phyloP scores from a whole-genome alignment of 164 flowering plant genomes.

The Vitis riparia region DNA sequence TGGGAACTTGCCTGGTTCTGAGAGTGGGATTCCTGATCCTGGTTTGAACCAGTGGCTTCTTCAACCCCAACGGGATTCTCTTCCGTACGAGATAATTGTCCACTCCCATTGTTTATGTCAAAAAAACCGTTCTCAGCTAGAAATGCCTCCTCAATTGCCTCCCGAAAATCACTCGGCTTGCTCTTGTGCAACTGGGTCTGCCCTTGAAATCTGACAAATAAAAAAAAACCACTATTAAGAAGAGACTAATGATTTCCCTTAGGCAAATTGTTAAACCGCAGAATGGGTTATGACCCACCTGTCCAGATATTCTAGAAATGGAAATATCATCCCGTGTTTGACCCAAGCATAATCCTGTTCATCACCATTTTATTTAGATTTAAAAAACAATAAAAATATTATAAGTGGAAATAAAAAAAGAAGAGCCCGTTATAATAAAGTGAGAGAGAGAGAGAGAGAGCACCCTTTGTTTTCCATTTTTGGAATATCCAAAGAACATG shows the following conservation, averaged over 20 bases:
- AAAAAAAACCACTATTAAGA: neutral
- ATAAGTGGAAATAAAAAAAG: neutral
- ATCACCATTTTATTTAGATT: conserved; percentile 3
- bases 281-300: conserved; percentile 41
- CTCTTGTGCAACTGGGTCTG: conserved; percentile 63
- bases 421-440: neutral
- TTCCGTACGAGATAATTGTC: conserved; percentile 21
- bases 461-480: conserved; percentile 75
- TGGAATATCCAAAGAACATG: conserved; percentile 69
- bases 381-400: neutral
- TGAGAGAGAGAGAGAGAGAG: neutral
- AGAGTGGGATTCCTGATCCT: conserved; percentile 41
- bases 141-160: conserved; percentile 79
- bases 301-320: conserved; percentile 74
- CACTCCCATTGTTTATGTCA: conserved; percentile 30
- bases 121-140: conserved; percentile 65
- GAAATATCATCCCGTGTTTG: conserved; percentile 77
- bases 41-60: conserved; percentile 50
- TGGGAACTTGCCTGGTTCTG: conserved; percentile 48
- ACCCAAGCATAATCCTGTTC: conserved; percentile 97
- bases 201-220: conserved; percentile 65
- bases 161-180: conserved; percentile 49
- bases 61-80: conserved; percentile 28
- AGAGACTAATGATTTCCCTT: too few relatives aligned
- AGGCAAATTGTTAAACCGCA: neutral